Evolutionary conservation across 2,329 filamentous ascomycete genomes (phyloP).

Genomic region (Mycosphaerella arachidis): DNA sequence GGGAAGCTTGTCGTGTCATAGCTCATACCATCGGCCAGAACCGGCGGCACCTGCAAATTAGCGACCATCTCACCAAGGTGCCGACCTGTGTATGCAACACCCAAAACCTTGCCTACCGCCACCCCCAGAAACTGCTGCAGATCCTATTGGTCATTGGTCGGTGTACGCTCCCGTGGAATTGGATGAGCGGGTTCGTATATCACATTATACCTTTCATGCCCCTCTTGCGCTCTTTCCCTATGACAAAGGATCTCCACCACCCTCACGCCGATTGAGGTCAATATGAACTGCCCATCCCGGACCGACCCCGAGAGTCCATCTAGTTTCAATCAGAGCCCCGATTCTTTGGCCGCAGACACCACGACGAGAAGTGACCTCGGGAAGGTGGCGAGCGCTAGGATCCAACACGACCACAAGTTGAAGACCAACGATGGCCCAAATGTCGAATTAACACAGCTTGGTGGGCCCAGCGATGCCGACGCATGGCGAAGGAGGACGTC

Average conservation of each 20-base stretch:
- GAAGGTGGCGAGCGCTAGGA: conserved; percentile 54
- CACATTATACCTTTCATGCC: background rate
- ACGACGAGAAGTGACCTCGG: conserved; percentile 61
- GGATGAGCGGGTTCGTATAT: background rate
- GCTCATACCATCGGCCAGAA: background rate
- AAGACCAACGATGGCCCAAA: conserved; percentile 28
- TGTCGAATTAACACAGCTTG: conserved; percentile 20
- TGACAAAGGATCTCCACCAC: background rate
- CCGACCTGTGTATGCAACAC: background rate
- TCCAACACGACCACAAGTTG: conserved; percentile 44
- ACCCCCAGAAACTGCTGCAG: background rate
- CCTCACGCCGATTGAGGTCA: background rate
- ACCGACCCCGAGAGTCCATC: conserved; percentile 52
- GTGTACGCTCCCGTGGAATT: background rate
- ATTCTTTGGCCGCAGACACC: conserved; percentile 53
- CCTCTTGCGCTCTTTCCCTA: background rate
- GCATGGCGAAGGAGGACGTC: conserved; percentile 6
- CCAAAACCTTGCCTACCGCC: background rate
- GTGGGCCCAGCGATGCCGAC: conserved; percentile 10
- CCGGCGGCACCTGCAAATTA: background rate
- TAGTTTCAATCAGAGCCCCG: conserved; percentile 60
- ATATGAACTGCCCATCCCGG: conserved; percentile 64
- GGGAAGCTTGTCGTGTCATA: background rate
- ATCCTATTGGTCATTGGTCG: background rate
- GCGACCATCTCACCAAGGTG: background rate